These are phyloP conservation scores for Solanum rostratum DNA, from an alignment of 257 asterid genomes.

Conservation along the genomic window DNA sequence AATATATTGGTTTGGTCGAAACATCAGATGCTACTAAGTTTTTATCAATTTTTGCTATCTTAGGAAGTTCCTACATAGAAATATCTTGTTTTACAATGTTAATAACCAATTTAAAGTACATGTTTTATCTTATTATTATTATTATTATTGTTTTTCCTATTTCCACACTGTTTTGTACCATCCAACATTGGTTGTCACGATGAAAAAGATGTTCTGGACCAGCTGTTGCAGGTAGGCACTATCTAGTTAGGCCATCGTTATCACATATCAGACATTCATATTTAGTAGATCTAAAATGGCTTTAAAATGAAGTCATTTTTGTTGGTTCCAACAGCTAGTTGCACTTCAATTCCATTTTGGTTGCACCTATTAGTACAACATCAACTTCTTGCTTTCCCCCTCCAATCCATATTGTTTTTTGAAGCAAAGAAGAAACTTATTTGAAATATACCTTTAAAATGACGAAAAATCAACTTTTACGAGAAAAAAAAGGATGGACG, in stretches of 20 bases:
- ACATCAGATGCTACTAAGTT: too few species aligned
- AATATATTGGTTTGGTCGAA: too few species aligned
- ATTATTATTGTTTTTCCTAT: background rate
- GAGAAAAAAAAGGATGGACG: too few species aligned
- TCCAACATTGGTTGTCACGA: background rate
- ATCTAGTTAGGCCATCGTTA: background rate
- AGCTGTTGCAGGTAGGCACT: background rate
- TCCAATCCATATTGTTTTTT: background rate
- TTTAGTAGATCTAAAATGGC: background rate
- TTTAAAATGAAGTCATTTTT: background rate
- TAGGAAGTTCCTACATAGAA: background rate
- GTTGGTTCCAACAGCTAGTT: background rate
- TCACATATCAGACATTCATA: background rate
- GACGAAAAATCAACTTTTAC: too few species aligned
- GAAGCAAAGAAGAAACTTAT: background rate
- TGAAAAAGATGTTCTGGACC: background rate
- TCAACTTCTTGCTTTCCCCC: background rate
- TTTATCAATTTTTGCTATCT: too few species aligned
- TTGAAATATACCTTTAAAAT: background rate
- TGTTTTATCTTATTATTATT: background rate
- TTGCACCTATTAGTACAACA: background rate
- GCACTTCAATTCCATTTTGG: background rate
- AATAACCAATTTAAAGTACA: background rate
- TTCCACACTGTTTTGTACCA: background rate
- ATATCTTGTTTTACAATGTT: background rate